Conservation (phyloP, 495 filamentous ascomycete species). For the Penicillium bovifimosum region DNA sequence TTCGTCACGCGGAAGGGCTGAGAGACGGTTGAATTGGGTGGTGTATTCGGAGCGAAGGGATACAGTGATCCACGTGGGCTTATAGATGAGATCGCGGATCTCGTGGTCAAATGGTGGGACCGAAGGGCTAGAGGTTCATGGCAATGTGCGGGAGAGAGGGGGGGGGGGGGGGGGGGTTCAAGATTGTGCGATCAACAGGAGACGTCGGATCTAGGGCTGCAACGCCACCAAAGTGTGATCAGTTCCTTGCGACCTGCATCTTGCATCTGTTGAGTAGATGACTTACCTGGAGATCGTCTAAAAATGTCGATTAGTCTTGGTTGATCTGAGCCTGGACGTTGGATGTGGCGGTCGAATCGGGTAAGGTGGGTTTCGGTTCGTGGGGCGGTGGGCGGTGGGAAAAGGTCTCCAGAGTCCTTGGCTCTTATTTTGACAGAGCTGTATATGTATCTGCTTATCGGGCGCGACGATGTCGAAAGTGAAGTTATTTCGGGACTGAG, state of each 20-base stretch:
- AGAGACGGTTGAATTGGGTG: background rate
- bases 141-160: constrained; percentile 31
- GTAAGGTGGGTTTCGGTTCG: constrained; percentile 29
- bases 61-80: background rate
- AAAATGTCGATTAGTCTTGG: background rate
- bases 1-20: constrained; percentile 22
- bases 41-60: constrained; percentile 5
- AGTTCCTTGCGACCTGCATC: constrained; percentile 9
- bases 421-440: too few species aligned
- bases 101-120: constrained; percentile 9
- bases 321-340: constrained; percentile 6
- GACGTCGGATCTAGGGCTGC: constrained; percentile 16
- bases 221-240: constrained; percentile 22
- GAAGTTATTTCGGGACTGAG: background rate
- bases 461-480: background rate
- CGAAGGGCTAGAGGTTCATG: constrained; percentile 31
- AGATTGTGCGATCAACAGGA: constrained; percentile 37
- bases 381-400: constrained; percentile 25
- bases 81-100: background rate
- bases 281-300: background rate
- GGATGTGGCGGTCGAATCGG: constrained; percentile 24
- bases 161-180: too few species aligned
- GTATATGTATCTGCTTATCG: too few species aligned
- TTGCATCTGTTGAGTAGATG: background rate
- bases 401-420: too few species aligned